Percentiles rank a stretch among this genome's conserved stretches.
Evolutionary conservation across 495 filamentous ascomycete species (phyloP).

Genomic region (Pseudotulostoma volvatum): DNA sequence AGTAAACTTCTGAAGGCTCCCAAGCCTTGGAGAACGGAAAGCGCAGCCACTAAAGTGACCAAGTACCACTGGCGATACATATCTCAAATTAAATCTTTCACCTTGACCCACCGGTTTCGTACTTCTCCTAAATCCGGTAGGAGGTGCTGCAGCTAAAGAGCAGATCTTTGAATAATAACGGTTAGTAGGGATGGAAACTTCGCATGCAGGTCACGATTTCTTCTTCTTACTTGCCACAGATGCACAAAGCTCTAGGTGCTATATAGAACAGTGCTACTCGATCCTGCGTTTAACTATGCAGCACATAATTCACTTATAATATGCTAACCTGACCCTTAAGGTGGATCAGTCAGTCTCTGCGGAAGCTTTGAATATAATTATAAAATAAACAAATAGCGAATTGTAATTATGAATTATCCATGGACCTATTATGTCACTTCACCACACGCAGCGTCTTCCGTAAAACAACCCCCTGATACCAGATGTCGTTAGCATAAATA

Average conservation of each 20-base stretch:
- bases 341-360: background rate
- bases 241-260: background rate
- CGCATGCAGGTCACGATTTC: background rate
- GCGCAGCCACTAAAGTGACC: background rate
- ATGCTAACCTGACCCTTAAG: background rate
- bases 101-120: background rate
- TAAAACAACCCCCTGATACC: too few species aligned
- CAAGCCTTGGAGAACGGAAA: too few species aligned
- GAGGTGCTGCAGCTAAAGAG: background rate
- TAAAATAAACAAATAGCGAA: too few species aligned
- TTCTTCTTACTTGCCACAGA: background rate
- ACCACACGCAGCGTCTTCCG: too few species aligned
- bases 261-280: too few species aligned
- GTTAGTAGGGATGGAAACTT: too few species aligned
- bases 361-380: too few species aligned
- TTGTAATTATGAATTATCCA: too few species aligned
- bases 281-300: too few species aligned
- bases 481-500: too few species aligned
- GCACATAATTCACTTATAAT: background rate
- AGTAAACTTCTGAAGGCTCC: background rate
- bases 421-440: too few species aligned
- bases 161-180: background rate
- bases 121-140: background rate
- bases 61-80: background rate
- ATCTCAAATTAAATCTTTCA: background rate